Conservation (phyloP, 2,329 filamentous ascomycete genomes). For the Colletotrichum destructivum region DNA sequence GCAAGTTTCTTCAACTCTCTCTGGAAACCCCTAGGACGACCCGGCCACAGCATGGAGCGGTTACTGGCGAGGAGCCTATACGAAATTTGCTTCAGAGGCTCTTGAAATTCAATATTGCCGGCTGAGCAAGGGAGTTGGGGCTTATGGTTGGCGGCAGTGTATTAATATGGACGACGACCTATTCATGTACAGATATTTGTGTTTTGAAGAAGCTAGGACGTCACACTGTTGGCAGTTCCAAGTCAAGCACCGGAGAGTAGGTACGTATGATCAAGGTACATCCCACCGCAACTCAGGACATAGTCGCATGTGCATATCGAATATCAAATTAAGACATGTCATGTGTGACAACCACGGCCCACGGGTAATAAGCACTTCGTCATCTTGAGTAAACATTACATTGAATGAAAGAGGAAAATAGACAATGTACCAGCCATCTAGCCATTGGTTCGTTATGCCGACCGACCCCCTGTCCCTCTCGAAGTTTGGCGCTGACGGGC, state of each 20-base stretch:
- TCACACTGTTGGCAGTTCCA: too few relatives aligned
- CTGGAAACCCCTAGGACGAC: background rate
- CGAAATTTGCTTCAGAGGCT: background rate
- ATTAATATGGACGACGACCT: too few relatives aligned
- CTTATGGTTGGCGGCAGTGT: too few relatives aligned
- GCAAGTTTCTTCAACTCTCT: conserved; percentile 64
- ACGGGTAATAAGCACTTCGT: background rate
- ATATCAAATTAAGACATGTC: too few relatives aligned
- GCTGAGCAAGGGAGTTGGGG: background rate
- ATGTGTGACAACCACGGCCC: too few relatives aligned
- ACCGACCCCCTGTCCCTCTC: conserved; percentile 9
- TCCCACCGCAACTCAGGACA: too few relatives aligned
- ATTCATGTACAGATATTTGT: too few relatives aligned
- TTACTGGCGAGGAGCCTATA: background rate
- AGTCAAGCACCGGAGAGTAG: too few relatives aligned
- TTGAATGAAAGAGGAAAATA: background rate
- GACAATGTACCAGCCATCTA: too few relatives aligned
- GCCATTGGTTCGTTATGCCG: background rate
- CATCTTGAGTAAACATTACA: background rate
- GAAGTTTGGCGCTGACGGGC: conserved; percentile 5
- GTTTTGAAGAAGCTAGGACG: too few relatives aligned
- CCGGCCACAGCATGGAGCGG: background rate
- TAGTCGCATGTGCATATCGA: too few relatives aligned
- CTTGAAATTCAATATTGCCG: background rate
- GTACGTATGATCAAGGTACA: too few relatives aligned